Evolutionary conservation across 371 early-diverging fungal species (phyloP), one percentile per base, ranked within the genome.

Genomic region (Mortierella sp.): DNA sequence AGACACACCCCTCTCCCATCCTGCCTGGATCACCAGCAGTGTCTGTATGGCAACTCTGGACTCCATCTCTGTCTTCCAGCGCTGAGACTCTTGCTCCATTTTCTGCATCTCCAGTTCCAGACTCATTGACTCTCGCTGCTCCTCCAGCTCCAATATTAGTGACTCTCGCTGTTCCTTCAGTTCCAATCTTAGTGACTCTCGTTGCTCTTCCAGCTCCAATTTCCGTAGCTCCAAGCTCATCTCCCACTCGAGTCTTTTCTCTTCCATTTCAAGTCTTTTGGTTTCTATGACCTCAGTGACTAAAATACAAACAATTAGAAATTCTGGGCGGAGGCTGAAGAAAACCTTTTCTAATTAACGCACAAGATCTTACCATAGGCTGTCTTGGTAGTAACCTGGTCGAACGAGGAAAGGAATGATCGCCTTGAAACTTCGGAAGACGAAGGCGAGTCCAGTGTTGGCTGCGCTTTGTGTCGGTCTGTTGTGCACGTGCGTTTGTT

Each of bases 251-350:
- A 38, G 19, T 38, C 11, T 70, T 9, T 14, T 42, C 60, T 74
- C 70, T 9, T 76, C 76, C 54, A 76, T 21, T 52, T 76, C 55
- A 0, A 70, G 70, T 28, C 76, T 70, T 54, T 70, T 76, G 24
- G 55, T 47, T 50, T 70, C 75, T 65, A 76, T 50, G 26, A n/a
- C 50, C 38, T 76, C 76, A 34, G 24, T 21, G 52, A 31, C 70
- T 76, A n/a, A 57, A 24, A 55, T 54, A 50, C 28, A 70, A 76
- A 54, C 5, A 50, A 52, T 50, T 28, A 70, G 13, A 34, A 55
- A 14, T 47, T 28, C 31, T 9, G 47, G 38, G 7, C 1, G 13
- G 63, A 28, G 8, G 6, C n/a, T n/a, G n/a, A 26, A 26, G 58
- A 57, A 57, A 57, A 57, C 8, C 16, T 6, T 26, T 26, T 26